Evolutionary conservation across 78 protist species (phyloP).

Genomic region (Dictyostelium capitatum): DNA sequence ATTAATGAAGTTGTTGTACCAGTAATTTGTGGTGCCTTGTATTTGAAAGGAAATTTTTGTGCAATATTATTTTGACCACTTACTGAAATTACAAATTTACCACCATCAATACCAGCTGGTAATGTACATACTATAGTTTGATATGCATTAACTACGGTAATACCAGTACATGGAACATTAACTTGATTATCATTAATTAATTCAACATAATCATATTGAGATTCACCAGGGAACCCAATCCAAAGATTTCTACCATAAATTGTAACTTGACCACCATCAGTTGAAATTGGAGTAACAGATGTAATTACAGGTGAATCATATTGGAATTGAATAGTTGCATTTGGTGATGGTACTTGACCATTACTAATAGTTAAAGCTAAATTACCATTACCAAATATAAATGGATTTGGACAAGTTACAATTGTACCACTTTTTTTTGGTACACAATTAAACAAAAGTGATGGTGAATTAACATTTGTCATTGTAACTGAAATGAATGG

Average conservation of each 20-base stretch:
- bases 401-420: conserved; percentile 45
- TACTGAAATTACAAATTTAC: not conserved
- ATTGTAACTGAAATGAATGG: not conserved
- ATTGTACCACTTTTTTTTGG: not conserved
- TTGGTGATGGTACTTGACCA: not conserved
- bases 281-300: not conserved
- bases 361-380: not conserved
- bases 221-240: not conserved
- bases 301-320: conserved; percentile 12
- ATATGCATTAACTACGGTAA: not conserved
- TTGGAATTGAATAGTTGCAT: not conserved
- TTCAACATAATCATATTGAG: not conserved
- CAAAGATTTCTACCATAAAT: conserved; percentile 27
- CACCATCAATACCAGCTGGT: conserved; percentile 17
- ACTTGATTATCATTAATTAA: not conserved
- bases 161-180: not conserved
- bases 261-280: conserved; percentile 42
- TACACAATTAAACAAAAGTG: not conserved
- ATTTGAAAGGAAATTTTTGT: not conserved
- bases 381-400: conserved; percentile 21
- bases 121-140: not conserved
- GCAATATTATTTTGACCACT: not conserved
- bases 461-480: not conserved
- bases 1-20: not conserved
- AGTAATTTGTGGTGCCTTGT: not conserved